phyloP scores from a whole-genome alignment of 176 grass and related monocot species.

The Metroxylon sagu region DNA sequence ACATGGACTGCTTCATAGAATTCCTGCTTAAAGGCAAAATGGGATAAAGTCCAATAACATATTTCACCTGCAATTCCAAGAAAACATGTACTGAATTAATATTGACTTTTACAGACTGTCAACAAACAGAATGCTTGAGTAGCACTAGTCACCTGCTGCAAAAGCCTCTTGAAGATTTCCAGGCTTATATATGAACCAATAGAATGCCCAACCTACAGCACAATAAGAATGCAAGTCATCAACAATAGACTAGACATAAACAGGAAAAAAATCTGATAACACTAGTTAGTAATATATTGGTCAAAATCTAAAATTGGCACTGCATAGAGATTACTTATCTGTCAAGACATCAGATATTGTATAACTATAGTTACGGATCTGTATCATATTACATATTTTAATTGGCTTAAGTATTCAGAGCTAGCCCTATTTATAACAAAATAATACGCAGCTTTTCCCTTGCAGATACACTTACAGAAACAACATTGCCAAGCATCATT shows the following conservation, averaged over 20 bases:
- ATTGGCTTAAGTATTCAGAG: no score
- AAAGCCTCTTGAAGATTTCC: conserved; percentile 71
- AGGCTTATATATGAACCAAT: conserved; percentile 81
- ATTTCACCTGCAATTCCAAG: conserved; percentile 46
- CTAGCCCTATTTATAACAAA: no score
- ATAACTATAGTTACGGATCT: no score
- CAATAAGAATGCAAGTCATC: not conserved
- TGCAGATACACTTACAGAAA: no score
- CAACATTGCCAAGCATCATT: not conserved
- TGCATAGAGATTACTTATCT: no score
- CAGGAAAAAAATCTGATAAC: no score
- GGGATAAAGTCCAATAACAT: conserved; percentile 77
- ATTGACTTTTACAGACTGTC: conserved; percentile 1
- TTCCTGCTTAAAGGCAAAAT: conserved; percentile 73
- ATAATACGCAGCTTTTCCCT: no score
- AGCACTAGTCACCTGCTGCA: conserved; percentile 38
- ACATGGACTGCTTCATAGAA: conserved; percentile 54
- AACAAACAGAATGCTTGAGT: not conserved
- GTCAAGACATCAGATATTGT: no score
- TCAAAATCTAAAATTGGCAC: no score
- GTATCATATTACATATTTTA: no score
- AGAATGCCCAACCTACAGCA: conserved; percentile 81
- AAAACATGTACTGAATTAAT: not conserved
- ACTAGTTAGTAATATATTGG: no score
- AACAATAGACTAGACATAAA: no score